phyloP scores from a whole-genome alignment of 106 monocot genomes.

The Allium sativum region DNA sequence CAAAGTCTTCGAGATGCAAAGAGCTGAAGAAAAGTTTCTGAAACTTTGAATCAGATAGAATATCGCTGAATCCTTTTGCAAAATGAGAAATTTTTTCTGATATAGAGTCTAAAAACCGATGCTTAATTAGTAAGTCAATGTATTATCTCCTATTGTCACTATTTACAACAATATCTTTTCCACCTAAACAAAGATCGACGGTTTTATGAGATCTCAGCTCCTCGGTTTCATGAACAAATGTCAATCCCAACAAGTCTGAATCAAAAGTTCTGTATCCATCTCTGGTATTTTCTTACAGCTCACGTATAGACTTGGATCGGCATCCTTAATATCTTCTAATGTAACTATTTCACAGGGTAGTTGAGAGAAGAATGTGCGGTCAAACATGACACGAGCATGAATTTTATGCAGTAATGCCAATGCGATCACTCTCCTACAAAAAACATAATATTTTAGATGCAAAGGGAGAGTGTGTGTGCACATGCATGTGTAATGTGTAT shows the following conservation, averaged over 20 bases:
- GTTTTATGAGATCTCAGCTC: constrained; percentile 26
- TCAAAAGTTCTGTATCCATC: constrained; percentile 57
- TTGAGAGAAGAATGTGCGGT: constrained; percentile 63
- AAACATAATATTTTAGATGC: constrained; percentile 65
- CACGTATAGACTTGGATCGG: constrained; percentile 54
- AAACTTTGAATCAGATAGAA: constrained; percentile 26
- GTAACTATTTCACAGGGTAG: constrained; percentile 44
- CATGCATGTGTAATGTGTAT: too few relatives aligned
- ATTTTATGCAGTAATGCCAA: constrained; percentile 55
- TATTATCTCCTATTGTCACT: constrained; percentile 45
- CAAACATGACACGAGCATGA: constrained; percentile 51
- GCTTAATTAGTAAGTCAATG: constrained; percentile 31
- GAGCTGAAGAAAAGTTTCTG: constrained; percentile 31
- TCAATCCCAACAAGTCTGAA: constrained; percentile 60
- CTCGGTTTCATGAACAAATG: constrained; percentile 54
- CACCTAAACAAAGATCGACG: constrained; percentile 58
- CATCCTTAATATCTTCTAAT: constrained; percentile 59
- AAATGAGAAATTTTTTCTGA: constrained; percentile 38
- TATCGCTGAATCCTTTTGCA: constrained; percentile 44
- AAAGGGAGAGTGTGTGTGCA: too few relatives aligned
- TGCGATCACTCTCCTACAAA: constrained; percentile 49
- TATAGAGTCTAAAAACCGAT: constrained; percentile 32
- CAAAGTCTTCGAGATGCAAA: constrained; percentile 52
- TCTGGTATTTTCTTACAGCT: constrained; percentile 70
- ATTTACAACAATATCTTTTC: constrained; percentile 58